Evolutionary conservation across 768 basidiomycete species (phyloP), one percentile per base, ranked within the genome.

Genomic region (Termitomyces sp.): DNA sequence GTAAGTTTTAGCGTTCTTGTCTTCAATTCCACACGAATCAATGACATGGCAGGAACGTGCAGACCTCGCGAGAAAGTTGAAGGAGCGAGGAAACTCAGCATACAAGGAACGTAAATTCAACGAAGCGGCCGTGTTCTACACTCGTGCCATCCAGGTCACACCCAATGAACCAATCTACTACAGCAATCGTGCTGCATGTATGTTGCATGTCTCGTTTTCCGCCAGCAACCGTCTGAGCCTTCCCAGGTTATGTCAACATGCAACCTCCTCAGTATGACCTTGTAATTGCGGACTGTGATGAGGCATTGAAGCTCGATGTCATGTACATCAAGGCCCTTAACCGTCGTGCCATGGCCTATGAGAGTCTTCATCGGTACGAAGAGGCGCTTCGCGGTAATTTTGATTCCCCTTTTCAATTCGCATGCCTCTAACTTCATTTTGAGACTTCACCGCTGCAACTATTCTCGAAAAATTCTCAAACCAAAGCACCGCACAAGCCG

Each of bases 171-270:
- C 97, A 32, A 93, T 98, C 35, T 99, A 89, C 76, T 98, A 87
- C 82, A 93, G 91, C 74, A 99, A 99, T 74, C 88, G 97, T 54
- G 97, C 96, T 43, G 97, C 97, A 61, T 98, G 96, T 93, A 60
- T 57, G 88, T 79, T 4, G n/a, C 6, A 23, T 38, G 26, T 51
- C 9, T 9, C 2, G 10, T 38, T 26, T 48, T 47, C 38, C 28
- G 43, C 52, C 28, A 13, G 43, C 48, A 33, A 33, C 35, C 61
- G 38, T 50, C 55, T 30, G 33, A 52, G 18, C 12, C 49, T 50
- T 56, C 36, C 6, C 60, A 93, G 93, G 93, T 72, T 97, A 95
- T 73, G 84, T 96, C 72, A 95, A 96, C 79, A 86, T 95, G 80
- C 75, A 80, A 13, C 93, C 93, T 2, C 91, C 94, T 55, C 81